Conservation (phyloP, 768 basidiomycete species). For the Leucocoprinus sp. region DNA sequence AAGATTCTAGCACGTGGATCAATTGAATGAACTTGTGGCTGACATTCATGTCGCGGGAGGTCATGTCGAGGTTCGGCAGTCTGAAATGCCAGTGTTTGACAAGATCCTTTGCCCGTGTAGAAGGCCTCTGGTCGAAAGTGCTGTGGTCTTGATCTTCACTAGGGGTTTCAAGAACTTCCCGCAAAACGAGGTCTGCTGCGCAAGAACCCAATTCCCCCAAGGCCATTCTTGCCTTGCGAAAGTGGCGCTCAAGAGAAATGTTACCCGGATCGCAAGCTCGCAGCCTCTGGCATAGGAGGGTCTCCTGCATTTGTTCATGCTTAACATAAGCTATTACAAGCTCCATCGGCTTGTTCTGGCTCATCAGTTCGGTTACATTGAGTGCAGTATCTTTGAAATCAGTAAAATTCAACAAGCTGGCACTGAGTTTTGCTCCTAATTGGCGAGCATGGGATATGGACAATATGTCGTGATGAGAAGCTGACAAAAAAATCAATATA, state of each 20-base stretch:
- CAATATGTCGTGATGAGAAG: conserved; percentile 17
- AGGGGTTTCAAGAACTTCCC: conserved; percentile 37
- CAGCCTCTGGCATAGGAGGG: conserved; percentile 18
- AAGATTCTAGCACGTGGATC: conserved; percentile 50
- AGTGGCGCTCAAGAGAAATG: conserved; percentile 30
- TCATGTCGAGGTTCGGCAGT: conserved; percentile 52
- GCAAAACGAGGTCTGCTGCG: conserved; percentile 66
- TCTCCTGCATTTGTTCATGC: neutral
- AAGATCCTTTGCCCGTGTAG: conserved; percentile 26
- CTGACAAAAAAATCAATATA: conserved; percentile 23
- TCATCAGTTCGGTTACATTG: conserved; percentile 23
- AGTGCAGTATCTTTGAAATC: neutral
- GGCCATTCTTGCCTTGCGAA: conserved; percentile 38
- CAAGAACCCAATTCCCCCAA: conserved; percentile 54
- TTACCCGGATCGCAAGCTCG: conserved; percentile 35
- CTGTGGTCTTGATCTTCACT: conserved; percentile 20
- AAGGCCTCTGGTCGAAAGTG: conserved; percentile 26
- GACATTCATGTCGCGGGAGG: conserved; percentile 56
- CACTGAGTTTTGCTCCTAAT: neutral
- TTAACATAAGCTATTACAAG: conserved; percentile 14
- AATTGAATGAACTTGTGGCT: conserved; percentile 59
- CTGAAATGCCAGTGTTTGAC: conserved; percentile 57
- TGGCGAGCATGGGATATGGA: conserved; percentile 15
- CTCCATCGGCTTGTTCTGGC: conserved; percentile 37
- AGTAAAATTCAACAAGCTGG: neutral